Conservation (phyloP, 768 basidiomycete genomes). For the Amanita brunnescens region DNA sequence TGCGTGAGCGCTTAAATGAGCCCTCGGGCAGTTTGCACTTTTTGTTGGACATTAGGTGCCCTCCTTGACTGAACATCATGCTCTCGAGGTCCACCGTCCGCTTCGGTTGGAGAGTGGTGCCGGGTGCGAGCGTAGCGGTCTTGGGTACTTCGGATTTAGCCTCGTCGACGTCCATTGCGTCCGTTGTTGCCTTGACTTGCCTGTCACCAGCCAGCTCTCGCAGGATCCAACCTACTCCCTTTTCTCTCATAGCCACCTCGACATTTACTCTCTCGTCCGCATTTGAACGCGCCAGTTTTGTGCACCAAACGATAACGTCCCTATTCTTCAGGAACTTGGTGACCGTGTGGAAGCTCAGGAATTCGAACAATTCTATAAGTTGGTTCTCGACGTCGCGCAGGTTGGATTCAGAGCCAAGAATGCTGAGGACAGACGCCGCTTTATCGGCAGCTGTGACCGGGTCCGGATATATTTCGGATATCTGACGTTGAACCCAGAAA, state of each 20-base stretch:
- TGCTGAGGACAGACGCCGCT: constrained; percentile 71
- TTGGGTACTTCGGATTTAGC: constrained; percentile 53
- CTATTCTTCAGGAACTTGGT: constrained; percentile 90
- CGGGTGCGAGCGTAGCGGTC: constrained; percentile 81
- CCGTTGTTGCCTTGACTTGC: constrained; percentile 42
- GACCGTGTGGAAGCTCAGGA: constrained; percentile 83
- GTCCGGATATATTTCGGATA: constrained; percentile 86
- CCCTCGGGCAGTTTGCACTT: constrained; percentile 97
- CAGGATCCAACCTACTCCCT: constrained; percentile 92
- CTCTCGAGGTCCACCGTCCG: constrained; percentile 80
- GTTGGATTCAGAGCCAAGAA: constrained; percentile 80
- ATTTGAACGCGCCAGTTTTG: constrained; percentile 84
- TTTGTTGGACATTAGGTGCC: constrained; percentile 97
- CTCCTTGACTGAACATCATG: constrained; percentile 95
- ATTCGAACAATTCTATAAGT: constrained; percentile 95
- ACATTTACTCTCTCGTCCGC: constrained; percentile 87
- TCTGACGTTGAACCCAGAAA: constrained; percentile 97
- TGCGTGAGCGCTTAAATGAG: constrained; percentile 92
- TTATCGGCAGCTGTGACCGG: constrained; percentile 93
- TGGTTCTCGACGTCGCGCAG: constrained; percentile 92
- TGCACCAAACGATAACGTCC: constrained; percentile 96
- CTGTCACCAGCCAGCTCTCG: constrained; percentile 81
- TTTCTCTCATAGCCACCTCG: constrained; percentile 98
- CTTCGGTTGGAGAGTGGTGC: constrained; percentile 81
- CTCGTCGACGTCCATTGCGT: constrained; percentile 78